Base-by-base conservation (phyloP, 140 eudicot genomes). In the Bidens hawaiensis region DNA sequence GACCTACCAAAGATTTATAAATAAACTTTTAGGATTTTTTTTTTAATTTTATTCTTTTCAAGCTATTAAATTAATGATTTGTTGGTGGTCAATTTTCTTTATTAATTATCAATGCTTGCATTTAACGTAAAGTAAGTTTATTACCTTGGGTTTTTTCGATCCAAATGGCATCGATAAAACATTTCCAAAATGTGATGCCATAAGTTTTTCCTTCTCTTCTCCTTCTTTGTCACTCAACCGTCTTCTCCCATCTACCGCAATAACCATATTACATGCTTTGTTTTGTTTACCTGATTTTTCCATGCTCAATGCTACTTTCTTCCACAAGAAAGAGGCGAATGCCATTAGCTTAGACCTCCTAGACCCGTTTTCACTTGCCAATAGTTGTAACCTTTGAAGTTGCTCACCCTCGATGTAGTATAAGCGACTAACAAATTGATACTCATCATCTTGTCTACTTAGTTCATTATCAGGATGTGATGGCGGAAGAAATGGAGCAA, bases 291-390 rank as follows among this genome's bases (percentile, higher is more conserved):
- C 43, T 0, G 53, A 33, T 0, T 33, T 60, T 18, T 48, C 65
- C 23, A 68, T 55, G 43, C 65, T 55, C 3, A 42, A 14, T 7
- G 75, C 85, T 2, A 79, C 22, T 1, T 22, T 10, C 38, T 85
- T 85, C 94, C 94, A 85, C 49, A 85, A 31, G 42, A 72, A 85
- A 28, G 85, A 79, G 26, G 79, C 54, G 57, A 85, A 81, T 0
- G 88, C 69, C 62, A 68, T 85, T 7, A 85, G 69, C 65, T 85
- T 81, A 4, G 76, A 75, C 49, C 66, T 65, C 16, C 50, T 60
- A 0, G 27, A 9, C 15, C 52, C 42, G 25, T 69, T 42, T 36
- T 31, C 57, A 17, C 26, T 76, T 1, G 78, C 85, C 49, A 57
- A 10, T 4, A 46, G 0, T 42, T 79, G 90, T 49, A 83, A 68